A percentile compares a stretch with the other conserved stretches of the same genome.
phyloP scores from a whole-genome alignment of 2,329 filamentous ascomycete species.

The Claviceps purpurea region DNA sequence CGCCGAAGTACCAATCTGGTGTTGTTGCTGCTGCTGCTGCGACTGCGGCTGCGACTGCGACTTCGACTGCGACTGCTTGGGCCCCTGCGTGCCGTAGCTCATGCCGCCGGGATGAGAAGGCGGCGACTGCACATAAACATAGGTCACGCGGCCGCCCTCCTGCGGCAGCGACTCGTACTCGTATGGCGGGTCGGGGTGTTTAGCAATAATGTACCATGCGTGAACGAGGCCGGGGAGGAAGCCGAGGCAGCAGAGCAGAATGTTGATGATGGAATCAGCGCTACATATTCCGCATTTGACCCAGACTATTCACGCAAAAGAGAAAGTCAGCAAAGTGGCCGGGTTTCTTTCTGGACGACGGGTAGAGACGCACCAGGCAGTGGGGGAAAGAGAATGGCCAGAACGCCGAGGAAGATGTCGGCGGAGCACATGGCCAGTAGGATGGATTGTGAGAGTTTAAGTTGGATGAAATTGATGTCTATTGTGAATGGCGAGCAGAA shows the following conservation, averaged over 20 bases:
- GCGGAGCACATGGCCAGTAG: constrained; percentile 36
- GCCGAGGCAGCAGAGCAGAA: constrained; percentile 71
- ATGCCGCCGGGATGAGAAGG: constrained; percentile 9
- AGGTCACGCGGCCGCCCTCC: constrained; percentile 50
- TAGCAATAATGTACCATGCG: constrained; percentile 95
- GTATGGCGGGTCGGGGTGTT: constrained; percentile 63
- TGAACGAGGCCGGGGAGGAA: constrained; percentile 82
- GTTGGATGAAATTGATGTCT: too few species aligned
- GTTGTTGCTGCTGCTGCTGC: too few species aligned
- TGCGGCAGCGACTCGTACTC: constrained; percentile 55
- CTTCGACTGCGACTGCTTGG: neutral
- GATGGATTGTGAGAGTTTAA: too few species aligned
- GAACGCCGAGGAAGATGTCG: constrained; percentile 45
- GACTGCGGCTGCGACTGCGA: too few species aligned
- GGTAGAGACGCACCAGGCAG: constrained; percentile 35
- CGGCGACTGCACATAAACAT: constrained; percentile 57
- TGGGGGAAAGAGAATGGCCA: constrained; percentile 12
- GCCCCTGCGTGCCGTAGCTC: constrained; percentile 9
- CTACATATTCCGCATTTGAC: constrained; percentile 90
- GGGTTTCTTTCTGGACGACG: too few species aligned
- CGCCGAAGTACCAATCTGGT: too few species aligned
- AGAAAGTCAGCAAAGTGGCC: neutral
- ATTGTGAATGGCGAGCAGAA: too few species aligned
- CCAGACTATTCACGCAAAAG: constrained; percentile 54
- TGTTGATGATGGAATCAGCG: constrained; percentile 87